Percentiles rank a stretch among this genome's conserved stretches.
phyloP scores from a whole-genome alignment of 2,329 filamentous ascomycete genomes.

The Sporothrix sp. region DNA sequence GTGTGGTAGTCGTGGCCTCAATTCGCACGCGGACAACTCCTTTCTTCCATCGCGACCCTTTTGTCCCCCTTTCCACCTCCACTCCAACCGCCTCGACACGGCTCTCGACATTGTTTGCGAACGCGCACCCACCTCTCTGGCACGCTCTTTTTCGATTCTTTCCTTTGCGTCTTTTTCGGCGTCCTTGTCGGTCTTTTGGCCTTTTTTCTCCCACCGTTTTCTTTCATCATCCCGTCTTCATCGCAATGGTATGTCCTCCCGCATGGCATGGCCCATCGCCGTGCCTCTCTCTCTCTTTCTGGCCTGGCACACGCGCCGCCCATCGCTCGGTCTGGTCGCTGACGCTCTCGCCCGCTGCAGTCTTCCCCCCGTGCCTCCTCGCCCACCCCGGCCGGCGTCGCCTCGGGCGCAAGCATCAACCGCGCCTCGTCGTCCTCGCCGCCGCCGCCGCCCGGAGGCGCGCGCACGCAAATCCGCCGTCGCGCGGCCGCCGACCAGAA shows the following conservation, averaged over 20 bases:
- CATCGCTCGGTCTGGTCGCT: neutral
- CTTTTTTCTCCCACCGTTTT: no score
- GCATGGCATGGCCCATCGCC: neutral
- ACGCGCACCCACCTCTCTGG: no score
- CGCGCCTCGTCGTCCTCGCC: conserved; percentile 74
- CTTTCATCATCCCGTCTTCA: neutral
- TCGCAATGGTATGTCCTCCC: conserved; percentile 1
- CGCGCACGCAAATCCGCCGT: conserved; percentile 88
- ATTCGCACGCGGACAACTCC: neutral
- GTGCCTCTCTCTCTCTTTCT: neutral
- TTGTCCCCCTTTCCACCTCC: no score
- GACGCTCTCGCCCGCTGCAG: conserved; percentile 26
- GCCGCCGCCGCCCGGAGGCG: conserved; percentile 82
- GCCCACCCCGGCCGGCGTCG: conserved; percentile 38
- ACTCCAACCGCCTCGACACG: no score
- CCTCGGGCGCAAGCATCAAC: conserved; percentile 60
- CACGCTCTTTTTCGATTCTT: no score
- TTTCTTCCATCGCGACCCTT: neutral
- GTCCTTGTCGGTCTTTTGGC: no score
- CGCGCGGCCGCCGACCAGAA: conserved; percentile 95
- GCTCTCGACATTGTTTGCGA: no score
- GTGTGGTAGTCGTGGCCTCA: conserved; percentile 11
- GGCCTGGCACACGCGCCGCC: neutral
- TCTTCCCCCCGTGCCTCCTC: conserved; percentile 53
- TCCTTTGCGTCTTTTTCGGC: no score